Conservation (phyloP, 345 rosid genomes). For the Euphorbia peplus region DNA sequence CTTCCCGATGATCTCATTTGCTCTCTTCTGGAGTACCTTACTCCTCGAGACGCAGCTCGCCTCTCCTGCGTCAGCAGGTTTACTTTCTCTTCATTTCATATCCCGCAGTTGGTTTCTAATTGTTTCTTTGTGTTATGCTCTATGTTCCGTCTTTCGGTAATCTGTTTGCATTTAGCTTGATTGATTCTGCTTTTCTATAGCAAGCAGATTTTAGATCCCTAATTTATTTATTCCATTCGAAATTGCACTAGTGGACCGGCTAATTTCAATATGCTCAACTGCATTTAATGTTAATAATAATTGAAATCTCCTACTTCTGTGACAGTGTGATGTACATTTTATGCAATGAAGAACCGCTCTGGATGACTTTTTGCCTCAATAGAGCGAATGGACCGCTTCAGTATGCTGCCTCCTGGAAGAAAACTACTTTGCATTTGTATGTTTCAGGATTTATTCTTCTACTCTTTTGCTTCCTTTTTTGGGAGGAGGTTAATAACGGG, state of each 20-base stretch:
- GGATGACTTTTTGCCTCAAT: conserved; percentile 77
- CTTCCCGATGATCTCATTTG: conserved; percentile 77
- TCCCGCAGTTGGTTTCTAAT: neutral
- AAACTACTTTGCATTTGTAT: conserved; percentile 61
- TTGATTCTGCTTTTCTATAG: neutral
- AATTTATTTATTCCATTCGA: neutral
- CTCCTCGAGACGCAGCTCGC: conserved; percentile 70
- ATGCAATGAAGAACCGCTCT: conserved; percentile 86
- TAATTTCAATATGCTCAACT: neutral
- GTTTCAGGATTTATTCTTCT: conserved; percentile 13
- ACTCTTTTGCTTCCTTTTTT: neutral
- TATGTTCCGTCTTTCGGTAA: neutral
- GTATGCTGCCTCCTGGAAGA: conserved; percentile 87
- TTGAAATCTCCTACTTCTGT: neutral
- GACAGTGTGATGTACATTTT: conserved; percentile 81
- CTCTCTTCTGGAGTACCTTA: conserved; percentile 52
- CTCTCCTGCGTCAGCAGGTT: conserved; percentile 95
- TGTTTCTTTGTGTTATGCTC: neutral
- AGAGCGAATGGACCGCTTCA: conserved; percentile 49
- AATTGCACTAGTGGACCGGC: no score
- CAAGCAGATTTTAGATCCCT: neutral
- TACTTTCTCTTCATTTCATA: neutral
- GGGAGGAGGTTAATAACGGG: no score
- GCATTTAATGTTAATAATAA: neutral
- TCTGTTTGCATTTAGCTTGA: neutral